Evolutionary conservation across 495 filamentous ascomycete genomes (phyloP).

Genomic region (Aspergillus indologenus): DNA sequence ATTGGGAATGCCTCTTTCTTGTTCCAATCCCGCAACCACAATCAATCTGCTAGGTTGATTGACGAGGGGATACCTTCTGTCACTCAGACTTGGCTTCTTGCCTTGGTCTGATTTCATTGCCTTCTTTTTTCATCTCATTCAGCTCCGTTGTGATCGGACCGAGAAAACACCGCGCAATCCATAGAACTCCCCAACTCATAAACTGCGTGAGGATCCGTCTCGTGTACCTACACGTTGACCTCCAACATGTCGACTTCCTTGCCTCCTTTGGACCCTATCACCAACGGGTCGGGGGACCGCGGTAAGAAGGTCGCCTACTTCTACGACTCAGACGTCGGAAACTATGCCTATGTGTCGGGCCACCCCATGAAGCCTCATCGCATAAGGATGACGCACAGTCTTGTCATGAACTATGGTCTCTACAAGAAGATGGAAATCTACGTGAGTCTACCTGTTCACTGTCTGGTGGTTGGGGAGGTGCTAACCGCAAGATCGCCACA

Average conservation of each 20-base stretch:
- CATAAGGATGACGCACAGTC: conserved; percentile 90
- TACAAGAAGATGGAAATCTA: conserved; percentile 99
- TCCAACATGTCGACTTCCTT: conserved; percentile 38
- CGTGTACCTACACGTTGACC: conserved; percentile 6
- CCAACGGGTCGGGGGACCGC: conserved; percentile 46
- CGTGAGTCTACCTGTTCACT: conserved; percentile 55
- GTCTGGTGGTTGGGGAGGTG: conserved; percentile 9
- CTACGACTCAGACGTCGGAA: conserved; percentile 96
- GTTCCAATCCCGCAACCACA: conserved; percentile 6
- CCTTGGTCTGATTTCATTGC: not conserved
- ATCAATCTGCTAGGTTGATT: not conserved
- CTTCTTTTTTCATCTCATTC: not conserved
- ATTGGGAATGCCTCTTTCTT: conserved; percentile 14
- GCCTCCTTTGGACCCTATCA: conserved; percentile 52
- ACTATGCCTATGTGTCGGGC: conserved; percentile 95
- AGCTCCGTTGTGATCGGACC: conserved; percentile 4
- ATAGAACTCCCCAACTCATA: not conserved
- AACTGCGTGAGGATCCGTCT: conserved; percentile 4
- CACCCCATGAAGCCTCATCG: conserved; percentile 99
- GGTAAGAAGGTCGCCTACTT: conserved; percentile 90
- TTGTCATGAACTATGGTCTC: conserved; percentile 98
- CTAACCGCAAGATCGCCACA: conserved; percentile 36
- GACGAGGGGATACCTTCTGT: not conserved
- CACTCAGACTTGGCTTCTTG: not conserved
- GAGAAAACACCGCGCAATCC: conserved; percentile 21